A percentile compares a stretch with the other conserved stretches of the same genome.
phyloP scores from a whole-genome alignment of 2,329 filamentous ascomycete species.

The Fusarium sambucinum region DNA sequence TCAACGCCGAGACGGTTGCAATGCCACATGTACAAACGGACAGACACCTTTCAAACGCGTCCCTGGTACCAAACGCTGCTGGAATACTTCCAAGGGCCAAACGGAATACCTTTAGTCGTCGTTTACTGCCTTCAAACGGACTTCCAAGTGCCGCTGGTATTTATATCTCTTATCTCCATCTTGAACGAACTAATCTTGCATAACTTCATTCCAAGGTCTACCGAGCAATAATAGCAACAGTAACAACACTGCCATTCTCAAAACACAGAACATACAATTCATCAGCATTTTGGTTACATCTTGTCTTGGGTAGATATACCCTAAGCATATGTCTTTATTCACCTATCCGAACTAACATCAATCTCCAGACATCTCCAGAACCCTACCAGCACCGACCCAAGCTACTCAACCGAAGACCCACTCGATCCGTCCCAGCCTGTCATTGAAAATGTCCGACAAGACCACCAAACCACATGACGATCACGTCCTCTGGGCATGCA shows the following conservation, averaged over 20 bases:
- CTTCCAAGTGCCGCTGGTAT: not conserved
- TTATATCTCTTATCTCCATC: not conserved
- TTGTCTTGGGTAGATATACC: not conserved
- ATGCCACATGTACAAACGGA: too few relatives aligned
- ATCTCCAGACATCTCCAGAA: not conserved
- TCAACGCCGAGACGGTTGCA: too few relatives aligned
- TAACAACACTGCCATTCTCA: not conserved
- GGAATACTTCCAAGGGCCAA: not conserved
- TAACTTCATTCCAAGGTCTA: not conserved
- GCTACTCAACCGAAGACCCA: too few relatives aligned
- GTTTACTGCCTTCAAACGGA: not conserved
- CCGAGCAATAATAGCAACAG: not conserved
- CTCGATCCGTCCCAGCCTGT: too few relatives aligned
- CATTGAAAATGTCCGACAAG: not conserved
- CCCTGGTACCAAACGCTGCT: too few relatives aligned
- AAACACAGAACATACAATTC: not conserved
- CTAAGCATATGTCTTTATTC: too few relatives aligned
- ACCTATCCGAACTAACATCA: not conserved
- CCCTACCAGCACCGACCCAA: not conserved
- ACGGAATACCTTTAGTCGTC: not conserved
- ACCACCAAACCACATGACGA: not conserved
- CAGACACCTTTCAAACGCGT: too few relatives aligned
- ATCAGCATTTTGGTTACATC: too few relatives aligned
- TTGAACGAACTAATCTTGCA: not conserved
- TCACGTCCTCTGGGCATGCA: not conserved